Conservation (phyloP, 352 stramenopile genomes). For the Phytophthora sp. region DNA sequence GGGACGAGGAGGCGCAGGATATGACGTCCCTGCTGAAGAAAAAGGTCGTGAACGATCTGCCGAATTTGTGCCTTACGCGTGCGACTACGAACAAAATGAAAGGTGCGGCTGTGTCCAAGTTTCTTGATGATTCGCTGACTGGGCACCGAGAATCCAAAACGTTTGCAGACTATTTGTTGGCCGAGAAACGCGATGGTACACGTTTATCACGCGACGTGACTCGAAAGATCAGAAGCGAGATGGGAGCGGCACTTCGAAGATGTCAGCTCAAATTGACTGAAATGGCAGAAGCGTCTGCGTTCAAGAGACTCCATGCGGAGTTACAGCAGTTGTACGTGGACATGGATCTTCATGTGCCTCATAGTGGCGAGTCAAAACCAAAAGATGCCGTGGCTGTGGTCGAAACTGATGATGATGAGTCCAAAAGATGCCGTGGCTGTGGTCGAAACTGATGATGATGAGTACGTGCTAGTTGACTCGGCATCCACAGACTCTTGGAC, state of each 20-base stretch:
- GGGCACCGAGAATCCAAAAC: slow-evolving; percentile 30
- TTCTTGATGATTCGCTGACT: slow-evolving; percentile 49
- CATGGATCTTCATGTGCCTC: slow-evolving; percentile 37
- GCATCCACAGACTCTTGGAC: slow-evolving; percentile 13
- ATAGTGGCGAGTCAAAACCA: slow-evolving; percentile 10
- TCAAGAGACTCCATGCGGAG: slow-evolving; percentile 35
- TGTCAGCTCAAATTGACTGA: slow-evolving; percentile 36
- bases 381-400: neutral
- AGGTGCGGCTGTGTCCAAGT: slow-evolving; percentile 44
- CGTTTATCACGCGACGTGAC: slow-evolving; percentile 34
- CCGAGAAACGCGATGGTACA: slow-evolving; percentile 34
- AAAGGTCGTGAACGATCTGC: slow-evolving; percentile 37
- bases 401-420: slow-evolving; percentile 1
- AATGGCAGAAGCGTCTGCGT: slow-evolving; percentile 31
- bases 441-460: slow-evolving; percentile 6
- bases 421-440: neutral
- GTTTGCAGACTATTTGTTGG: slow-evolving; percentile 43
- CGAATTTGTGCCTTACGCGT: slow-evolving; percentile 53
- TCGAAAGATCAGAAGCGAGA: slow-evolving; percentile 39
- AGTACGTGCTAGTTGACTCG: slow-evolving; percentile 28
- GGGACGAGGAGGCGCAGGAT: slow-evolving; percentile 25
- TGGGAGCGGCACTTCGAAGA: slow-evolving; percentile 37
- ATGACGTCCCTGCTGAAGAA: slow-evolving; percentile 34
- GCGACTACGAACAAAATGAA: slow-evolving; percentile 54
- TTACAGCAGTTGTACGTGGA: slow-evolving; percentile 44